Conservation (phyloP, 2,329 filamentous ascomycete genomes). For the Didymella pomorum region DNA sequence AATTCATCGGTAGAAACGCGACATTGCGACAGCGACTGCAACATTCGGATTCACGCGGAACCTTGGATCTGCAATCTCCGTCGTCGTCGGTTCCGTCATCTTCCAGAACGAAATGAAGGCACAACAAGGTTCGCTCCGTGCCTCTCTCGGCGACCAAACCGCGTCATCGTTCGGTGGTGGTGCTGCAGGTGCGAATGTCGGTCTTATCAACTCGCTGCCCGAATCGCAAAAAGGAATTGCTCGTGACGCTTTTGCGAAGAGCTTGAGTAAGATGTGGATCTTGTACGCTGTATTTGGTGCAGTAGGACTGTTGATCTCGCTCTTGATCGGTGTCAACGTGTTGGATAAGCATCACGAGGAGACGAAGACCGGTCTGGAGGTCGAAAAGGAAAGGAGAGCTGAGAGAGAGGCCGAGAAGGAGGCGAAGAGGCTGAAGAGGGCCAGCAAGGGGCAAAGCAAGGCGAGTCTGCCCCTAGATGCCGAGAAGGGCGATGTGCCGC, state of each 20-base stretch:
- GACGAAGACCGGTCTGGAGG: conserved; percentile 59
- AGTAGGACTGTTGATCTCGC: conserved; percentile 49
- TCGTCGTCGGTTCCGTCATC: conserved; percentile 79
- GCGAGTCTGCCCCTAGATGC: conserved; percentile 12
- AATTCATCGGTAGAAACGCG: conserved; percentile 52
- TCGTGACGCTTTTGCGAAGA: conserved; percentile 54
- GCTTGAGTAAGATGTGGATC: conserved; percentile 59
- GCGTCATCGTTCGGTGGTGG: conserved; percentile 65
- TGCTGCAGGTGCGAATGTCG: conserved; percentile 68
- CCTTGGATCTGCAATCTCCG: conserved; percentile 70
- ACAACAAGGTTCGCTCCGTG: conserved; percentile 59
- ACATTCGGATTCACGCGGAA: conserved; percentile 74
- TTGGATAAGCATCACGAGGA: conserved; percentile 56
- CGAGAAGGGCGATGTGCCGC: conserved; percentile 7
- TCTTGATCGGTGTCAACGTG: conserved; percentile 54
- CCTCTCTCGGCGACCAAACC: conserved; percentile 60
- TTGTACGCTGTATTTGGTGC: conserved; percentile 55
- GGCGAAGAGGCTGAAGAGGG: conserved; percentile 40
- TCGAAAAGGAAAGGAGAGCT: conserved; percentile 50
- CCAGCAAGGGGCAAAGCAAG: conserved; percentile 27
- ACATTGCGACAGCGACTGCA: conserved; percentile 73
- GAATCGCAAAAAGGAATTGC: conserved; percentile 55
- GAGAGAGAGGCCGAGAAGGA: conserved; percentile 46
- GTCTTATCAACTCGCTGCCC: conserved; percentile 63
- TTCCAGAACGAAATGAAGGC: conserved; percentile 78